A percentile compares a stretch with the other conserved stretches of the same genome.
Evolutionary conservation across 1,284 basidiomycete genomes (phyloP).

Genomic region (Pyrrhoderma lamaoense): DNA sequence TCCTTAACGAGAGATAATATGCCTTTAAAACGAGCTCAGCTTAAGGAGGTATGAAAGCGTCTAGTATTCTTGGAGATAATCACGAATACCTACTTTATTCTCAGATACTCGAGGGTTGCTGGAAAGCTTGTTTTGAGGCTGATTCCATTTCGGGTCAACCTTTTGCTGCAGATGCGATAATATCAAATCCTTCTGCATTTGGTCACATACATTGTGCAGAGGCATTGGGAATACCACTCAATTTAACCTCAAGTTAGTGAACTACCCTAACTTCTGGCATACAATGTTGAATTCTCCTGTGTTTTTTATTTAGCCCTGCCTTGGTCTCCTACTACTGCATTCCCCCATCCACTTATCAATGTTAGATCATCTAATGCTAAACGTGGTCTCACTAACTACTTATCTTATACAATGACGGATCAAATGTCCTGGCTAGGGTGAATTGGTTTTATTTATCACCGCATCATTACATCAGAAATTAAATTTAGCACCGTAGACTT

Average conservation of each 20-base stretch:
- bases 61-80: not conserved
- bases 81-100: not conserved
- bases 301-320: conserved; percentile 47
- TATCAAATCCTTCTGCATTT: conserved; percentile 58
- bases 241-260: conserved; percentile 49
- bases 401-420: conserved; percentile 51
- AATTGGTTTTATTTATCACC: conserved; percentile 16
- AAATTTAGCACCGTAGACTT: conserved; percentile 30
- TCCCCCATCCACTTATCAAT: conserved; percentile 59
- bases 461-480: not conserved
- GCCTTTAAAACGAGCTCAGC: conserved; percentile 40
- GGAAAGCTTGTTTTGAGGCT: conserved; percentile 43
- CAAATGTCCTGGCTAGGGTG: conserved; percentile 54
- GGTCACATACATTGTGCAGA: conserved; percentile 61
- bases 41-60: conserved; percentile 32
- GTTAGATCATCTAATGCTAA: conserved; percentile 46
- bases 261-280: conserved; percentile 1
- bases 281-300: not conserved
- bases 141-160: conserved; percentile 35
- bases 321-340: conserved; percentile 54
- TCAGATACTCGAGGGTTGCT: conserved; percentile 54
- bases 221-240: conserved; percentile 51
- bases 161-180: conserved; percentile 57
- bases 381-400: conserved; percentile 45
- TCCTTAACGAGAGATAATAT: conserved; percentile 44